Conservation (phyloP, 768 basidiomycete species). For the Phlebiopsis gigantea region DNA sequence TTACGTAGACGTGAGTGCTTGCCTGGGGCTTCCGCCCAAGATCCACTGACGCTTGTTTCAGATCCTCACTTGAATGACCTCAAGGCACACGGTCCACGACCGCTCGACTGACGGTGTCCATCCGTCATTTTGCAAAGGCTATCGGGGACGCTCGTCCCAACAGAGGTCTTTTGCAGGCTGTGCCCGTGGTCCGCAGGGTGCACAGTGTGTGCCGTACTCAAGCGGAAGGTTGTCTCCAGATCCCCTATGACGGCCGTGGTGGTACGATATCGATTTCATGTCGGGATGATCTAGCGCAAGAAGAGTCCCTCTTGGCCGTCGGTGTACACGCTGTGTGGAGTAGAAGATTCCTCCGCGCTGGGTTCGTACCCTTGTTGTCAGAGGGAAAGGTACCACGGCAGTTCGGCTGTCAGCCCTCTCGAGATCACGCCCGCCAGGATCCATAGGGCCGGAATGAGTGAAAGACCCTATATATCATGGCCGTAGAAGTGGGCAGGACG, state of each 20-base stretch:
- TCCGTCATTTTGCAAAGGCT: constrained; percentile 2
- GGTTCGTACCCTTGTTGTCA: constrained; percentile 10
- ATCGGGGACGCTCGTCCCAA: background rate
- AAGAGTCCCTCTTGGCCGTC: constrained; percentile 2
- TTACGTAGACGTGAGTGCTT: constrained; percentile 11
- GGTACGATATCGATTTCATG: constrained; percentile 13
- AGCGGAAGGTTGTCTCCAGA: background rate
- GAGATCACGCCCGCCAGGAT: constrained; percentile 9
- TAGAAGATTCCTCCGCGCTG: constrained; percentile 11
- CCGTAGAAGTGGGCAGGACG: background rate
- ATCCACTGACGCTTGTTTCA: constrained; percentile 10
- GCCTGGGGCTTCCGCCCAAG: constrained; percentile 8
- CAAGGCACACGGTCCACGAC: constrained; percentile 2
- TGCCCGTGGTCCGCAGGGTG: too few relatives aligned
- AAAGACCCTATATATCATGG: constrained; percentile 11
- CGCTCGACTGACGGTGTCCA: constrained; percentile 10
- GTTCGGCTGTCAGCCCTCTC: constrained; percentile 10
- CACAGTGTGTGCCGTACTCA: too few relatives aligned
- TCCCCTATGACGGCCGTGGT: constrained; percentile 8
- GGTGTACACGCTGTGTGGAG: constrained; percentile 13
- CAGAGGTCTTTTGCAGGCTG: too few relatives aligned
- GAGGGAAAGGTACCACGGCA: constrained; percentile 12
- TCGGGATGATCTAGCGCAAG: constrained; percentile 12
- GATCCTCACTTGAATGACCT: constrained; percentile 4
- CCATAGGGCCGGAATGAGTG: constrained; percentile 10